Percentiles rank a stretch among this genome's conserved stretches.
phyloP scores from a whole-genome alignment of 768 basidiomycete genomes.

The Hemileccinum rubropunctum region DNA sequence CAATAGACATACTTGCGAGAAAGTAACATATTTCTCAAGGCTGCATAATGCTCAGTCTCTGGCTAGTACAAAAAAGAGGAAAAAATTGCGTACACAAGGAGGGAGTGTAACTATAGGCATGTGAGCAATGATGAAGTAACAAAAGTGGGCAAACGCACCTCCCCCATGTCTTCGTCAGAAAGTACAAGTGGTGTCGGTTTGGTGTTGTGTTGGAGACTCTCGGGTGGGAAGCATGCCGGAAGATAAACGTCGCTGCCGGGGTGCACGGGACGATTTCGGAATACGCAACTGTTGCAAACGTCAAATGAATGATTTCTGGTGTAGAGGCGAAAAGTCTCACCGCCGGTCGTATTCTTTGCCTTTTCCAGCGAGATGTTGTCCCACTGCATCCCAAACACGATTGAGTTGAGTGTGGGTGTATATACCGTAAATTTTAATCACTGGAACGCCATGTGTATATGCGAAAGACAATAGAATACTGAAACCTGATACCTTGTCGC shows the following conservation, averaged over 20 bases:
- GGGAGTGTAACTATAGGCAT: slow-evolving; percentile 46
- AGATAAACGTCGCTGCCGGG: slow-evolving; percentile 42
- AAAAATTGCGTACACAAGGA: slow-evolving; percentile 48
- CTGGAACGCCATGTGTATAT: slow-evolving; percentile 22
- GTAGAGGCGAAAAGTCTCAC: slow-evolving; percentile 26
- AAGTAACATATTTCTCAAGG: slow-evolving; percentile 29
- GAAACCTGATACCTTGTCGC: slow-evolving; percentile 33
- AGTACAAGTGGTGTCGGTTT: slow-evolving; percentile 29
- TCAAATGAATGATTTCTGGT: not conserved
- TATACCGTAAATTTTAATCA: slow-evolving; percentile 48
- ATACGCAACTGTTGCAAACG: slow-evolving; percentile 40
- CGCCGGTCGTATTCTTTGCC: slow-evolving; percentile 54
- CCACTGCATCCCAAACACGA: slow-evolving; percentile 46
- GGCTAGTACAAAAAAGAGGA: not conserved
- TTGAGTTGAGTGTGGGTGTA: slow-evolving; percentile 48
- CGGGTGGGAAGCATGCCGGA: slow-evolving; percentile 53
- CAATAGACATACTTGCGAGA: slow-evolving; percentile 23
- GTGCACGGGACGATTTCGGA: slow-evolving; percentile 35
- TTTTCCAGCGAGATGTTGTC: slow-evolving; percentile 38
- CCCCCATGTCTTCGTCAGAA: slow-evolving; percentile 44
- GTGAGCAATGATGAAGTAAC: not conserved
- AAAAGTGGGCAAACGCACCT: slow-evolving; percentile 34
- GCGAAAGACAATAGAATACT: not conserved
- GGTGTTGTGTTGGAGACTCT: slow-evolving; percentile 20
- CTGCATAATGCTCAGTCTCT: slow-evolving; percentile 43